Conservation (phyloP, 352 stramenopile genomes). For the Phytophthora agathidicida region DNA sequence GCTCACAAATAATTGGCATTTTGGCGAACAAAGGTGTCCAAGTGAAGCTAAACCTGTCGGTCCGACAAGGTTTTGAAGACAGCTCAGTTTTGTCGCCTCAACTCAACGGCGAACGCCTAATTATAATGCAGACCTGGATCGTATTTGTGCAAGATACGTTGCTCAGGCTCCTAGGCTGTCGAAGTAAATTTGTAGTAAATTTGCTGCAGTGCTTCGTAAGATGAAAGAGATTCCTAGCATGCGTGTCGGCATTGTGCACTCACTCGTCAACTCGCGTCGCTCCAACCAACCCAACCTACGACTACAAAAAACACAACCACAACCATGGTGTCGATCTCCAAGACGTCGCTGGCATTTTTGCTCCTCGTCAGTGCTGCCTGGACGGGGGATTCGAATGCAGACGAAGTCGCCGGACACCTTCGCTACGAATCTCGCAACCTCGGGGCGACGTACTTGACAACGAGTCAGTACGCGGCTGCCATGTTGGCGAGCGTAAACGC, state of each 20-base stretch:
- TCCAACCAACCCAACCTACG: slow-evolving; percentile 2
- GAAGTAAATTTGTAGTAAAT: background rate
- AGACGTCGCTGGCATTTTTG: slow-evolving; percentile 13
- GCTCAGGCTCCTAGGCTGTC: slow-evolving; percentile 3
- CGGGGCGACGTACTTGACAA: background rate
- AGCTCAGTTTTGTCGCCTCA: no score
- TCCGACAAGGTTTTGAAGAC: slow-evolving; percentile 9
- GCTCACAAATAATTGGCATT: no score
- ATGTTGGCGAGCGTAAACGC: slow-evolving; percentile 40
- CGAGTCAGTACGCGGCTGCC: slow-evolving; percentile 9
- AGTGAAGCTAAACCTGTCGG: slow-evolving; percentile 5
- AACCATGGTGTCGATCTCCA: slow-evolving; percentile 14
- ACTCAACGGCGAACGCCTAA: background rate
- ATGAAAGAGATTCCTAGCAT: background rate
- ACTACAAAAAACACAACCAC: background rate
- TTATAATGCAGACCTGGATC: background rate
- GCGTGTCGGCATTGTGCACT: background rate
- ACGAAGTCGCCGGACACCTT: slow-evolving; percentile 7
- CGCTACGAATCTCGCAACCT: slow-evolving; percentile 17
- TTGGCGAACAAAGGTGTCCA: background rate
- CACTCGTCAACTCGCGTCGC: slow-evolving; percentile 19
- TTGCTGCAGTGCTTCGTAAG: background rate
- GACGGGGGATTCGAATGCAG: background rate
- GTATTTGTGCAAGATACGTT: background rate
- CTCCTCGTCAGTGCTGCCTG: background rate